These are phyloP conservation scores for Cylindrodendrum hubeiense DNA, from an alignment of 2,329 filamentous ascomycete genomes.

Conservation along the genomic window DNA sequence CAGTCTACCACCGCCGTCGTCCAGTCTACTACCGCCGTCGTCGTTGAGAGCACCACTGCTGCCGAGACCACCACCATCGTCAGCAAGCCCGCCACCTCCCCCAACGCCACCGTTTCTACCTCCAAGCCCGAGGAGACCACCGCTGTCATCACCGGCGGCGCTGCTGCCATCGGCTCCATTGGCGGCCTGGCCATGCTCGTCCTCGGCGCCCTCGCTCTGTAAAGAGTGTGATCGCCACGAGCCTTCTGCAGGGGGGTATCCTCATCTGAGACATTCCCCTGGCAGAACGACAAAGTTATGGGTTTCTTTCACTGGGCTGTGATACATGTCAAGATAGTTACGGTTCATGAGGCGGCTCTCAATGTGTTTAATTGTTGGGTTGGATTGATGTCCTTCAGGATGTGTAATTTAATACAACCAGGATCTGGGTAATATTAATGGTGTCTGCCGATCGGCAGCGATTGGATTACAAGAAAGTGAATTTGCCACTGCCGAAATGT, in stretches of 20 bases:
- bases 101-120: slow-evolving; percentile 25
- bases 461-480: slow-evolving; percentile 15
- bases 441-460: slow-evolving; percentile 17
- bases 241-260: not conserved
- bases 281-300: not conserved
- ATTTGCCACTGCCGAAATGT: not conserved
- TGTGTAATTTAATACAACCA: slow-evolving; percentile 23
- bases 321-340: slow-evolving; percentile 13
- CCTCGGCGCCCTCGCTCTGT: slow-evolving; percentile 52
- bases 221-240: slow-evolving; percentile 34
- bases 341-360: slow-evolving; percentile 24
- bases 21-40: slow-evolving; percentile 27
- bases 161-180: slow-evolving; percentile 47
- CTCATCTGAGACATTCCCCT: not conserved
- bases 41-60: slow-evolving; percentile 26
- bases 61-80: slow-evolving; percentile 32
- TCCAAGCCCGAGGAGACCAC: slow-evolving; percentile 5
- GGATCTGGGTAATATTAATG: slow-evolving; percentile 32
- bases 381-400: slow-evolving; percentile 7
- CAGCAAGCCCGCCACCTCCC: slow-evolving; percentile 21
- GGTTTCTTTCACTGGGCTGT: not conserved
- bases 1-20: slow-evolving; percentile 21
- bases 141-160: slow-evolving; percentile 45
- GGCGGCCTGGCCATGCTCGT: slow-evolving; percentile 50
- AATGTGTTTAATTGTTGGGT: slow-evolving; percentile 12